Evolutionary conservation across 2,329 filamentous ascomycete genomes (phyloP), one percentile per base, ranked within the genome.

Genomic region (Pestalotiopsis sp.): DNA sequence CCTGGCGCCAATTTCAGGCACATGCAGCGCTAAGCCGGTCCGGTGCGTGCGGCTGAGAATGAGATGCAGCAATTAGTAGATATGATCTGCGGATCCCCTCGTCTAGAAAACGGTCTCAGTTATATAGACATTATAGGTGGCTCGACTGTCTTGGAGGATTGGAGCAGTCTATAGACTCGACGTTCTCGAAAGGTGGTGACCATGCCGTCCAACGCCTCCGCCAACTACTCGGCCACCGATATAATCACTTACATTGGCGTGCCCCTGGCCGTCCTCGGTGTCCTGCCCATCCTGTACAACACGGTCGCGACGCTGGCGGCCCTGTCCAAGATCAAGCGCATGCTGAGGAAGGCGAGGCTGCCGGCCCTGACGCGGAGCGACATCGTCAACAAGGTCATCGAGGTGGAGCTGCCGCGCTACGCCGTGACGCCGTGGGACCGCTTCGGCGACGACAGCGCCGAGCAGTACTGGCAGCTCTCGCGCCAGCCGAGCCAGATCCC

Each of bases 231-330:
- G 6, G 77, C 82, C 55, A 78, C 81, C 10, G 82, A 87, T 69
- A 83, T 88, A 67, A 87, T 88, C 75, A 87, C 85, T 26, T 86
- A 85, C 67, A 82, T 87, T 52, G 85, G 85, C 71, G 79, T 90
- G 2, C 88, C 88, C 2, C 79, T 90, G 20, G 88, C 85, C 1
- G 82, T 89, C 2, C 76, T 90, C 2, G 86, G 86, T 57, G 85
- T 91, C 24, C 80, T 91, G 5, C 89, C 89, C 0, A 91, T 91
- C 64, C 80, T 91, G 57, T 91, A 91, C 79, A 91, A 90, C 73
- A 90, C 86, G 22, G 79, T 88, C 65, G 82, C 85, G 30, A 89
- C 88, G 3, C 83, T 91, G 30, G 79, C 87, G 14, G 88, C 87
- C 1, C 81, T 89, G 2, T 87, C 87, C 52, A 85, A 85, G 61